phyloP scores from a whole-genome alignment of 208 protist genomes.

The Trypanosoma platydactyli region DNA sequence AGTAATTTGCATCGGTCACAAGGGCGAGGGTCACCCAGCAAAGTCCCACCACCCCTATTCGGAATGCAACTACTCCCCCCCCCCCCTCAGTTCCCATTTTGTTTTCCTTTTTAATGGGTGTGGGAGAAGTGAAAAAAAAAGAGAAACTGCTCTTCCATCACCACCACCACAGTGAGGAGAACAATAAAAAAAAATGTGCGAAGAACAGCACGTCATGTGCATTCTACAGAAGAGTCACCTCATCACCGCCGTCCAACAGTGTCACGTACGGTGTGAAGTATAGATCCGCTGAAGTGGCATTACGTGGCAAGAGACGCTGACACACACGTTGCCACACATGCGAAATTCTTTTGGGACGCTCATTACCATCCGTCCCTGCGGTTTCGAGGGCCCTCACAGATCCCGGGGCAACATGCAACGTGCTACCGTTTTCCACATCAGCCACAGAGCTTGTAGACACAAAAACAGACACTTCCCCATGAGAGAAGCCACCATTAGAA shows the following conservation, averaged over 20 bases:
- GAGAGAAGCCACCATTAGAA: not conserved
- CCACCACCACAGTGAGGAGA: slow-evolving; percentile 10
- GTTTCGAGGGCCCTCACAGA: not conserved
- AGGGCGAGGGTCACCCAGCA: too few relatives aligned
- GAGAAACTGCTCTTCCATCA: too few relatives aligned
- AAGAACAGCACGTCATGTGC: not conserved
- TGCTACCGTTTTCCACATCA: not conserved
- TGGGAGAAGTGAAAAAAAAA: too few relatives aligned
- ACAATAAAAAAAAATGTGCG: not conserved
- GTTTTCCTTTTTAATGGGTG: too few relatives aligned
- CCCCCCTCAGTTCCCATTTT: too few relatives aligned
- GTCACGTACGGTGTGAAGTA: slow-evolving; percentile 64
- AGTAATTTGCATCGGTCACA: too few relatives aligned
- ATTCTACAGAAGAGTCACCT: slow-evolving; percentile 28
- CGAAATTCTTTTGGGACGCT: slow-evolving; percentile 9
- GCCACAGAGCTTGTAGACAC: not conserved
- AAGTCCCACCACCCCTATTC: too few relatives aligned
- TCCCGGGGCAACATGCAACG: not conserved
- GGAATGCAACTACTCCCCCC: too few relatives aligned
- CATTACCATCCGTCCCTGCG: not conserved
- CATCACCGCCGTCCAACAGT: slow-evolving; percentile 54
- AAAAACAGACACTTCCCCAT: slow-evolving; percentile 14
- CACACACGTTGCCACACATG: slow-evolving; percentile 34
- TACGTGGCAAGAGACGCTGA: slow-evolving; percentile 26
- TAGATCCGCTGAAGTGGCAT: slow-evolving; percentile 16